Conservation (phyloP, 2,329 filamentous ascomycete species). For the Chaetomium globosum region DNA sequence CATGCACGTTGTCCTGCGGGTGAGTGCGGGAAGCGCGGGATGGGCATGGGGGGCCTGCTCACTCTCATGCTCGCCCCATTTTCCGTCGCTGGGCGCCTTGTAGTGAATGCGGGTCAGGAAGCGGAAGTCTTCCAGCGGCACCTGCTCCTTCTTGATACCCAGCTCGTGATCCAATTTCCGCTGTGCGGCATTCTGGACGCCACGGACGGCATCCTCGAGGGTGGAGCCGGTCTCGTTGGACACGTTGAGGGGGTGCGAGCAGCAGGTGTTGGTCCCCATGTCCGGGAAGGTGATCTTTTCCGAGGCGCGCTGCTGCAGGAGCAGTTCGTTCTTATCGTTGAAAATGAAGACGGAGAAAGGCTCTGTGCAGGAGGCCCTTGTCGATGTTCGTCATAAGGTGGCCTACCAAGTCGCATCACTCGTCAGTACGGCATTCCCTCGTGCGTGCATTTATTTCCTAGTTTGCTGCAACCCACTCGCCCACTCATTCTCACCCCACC, state of each 20-base stretch:
- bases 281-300: conserved; percentile 99
- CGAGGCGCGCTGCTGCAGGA: conserved; percentile 90
- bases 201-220: conserved; percentile 76
- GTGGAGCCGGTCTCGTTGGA: conserved; percentile 87
- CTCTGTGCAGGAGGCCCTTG: conserved; percentile 91
- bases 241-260: conserved; percentile 91
- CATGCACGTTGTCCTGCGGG: conserved; percentile 9
- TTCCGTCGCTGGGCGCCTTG: conserved; percentile 92
- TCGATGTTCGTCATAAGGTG: conserved; percentile 99
- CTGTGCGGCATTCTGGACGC: conserved; percentile 88
- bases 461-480: background rate
- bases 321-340: conserved; percentile 86
- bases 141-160: conserved; percentile 85
- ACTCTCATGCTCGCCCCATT: conserved; percentile 99
- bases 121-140: conserved; percentile 86
- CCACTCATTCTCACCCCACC: background rate
- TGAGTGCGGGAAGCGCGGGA: conserved; percentile 6
- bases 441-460: background rate
- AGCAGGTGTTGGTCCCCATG: conserved; percentile 99
- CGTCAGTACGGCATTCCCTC: conserved; percentile 21
- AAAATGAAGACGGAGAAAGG: conserved; percentile 99
- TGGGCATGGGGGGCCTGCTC: conserved; percentile 43
- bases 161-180: conserved; percentile 94
- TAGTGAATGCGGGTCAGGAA: conserved; percentile 98
- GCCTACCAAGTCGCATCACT: conserved; percentile 56